These are phyloP conservation scores for Globisporangium cederbergense DNA, from an alignment of 352 stramenopile genomes.

Conservation along the genomic window DNA sequence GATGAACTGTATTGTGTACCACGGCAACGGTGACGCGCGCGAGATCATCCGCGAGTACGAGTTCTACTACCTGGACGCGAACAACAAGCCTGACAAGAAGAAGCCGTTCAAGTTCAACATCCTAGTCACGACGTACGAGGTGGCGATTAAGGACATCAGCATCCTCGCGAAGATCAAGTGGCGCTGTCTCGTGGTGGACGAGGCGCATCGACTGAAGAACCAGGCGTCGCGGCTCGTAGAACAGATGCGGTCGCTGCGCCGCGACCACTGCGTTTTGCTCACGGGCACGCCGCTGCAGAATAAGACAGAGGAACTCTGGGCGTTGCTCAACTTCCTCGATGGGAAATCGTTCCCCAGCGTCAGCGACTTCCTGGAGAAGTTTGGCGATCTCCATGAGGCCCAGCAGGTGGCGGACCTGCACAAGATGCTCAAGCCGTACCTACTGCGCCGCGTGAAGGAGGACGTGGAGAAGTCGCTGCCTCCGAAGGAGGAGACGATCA, in stretches of 20 bases:
- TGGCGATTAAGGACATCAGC: constrained; percentile 87
- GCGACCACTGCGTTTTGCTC: constrained; percentile 82
- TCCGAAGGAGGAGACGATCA: constrained; percentile 89
- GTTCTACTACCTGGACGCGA: constrained; percentile 86
- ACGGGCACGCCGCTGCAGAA: constrained; percentile 92
- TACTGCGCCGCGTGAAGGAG: constrained; percentile 87
- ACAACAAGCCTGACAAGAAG: constrained; percentile 74
- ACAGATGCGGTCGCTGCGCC: constrained; percentile 76
- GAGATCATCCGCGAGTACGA: constrained; percentile 95
- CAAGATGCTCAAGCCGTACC: constrained; percentile 89
- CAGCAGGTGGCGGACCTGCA: constrained; percentile 88
- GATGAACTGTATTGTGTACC: constrained; percentile 99
- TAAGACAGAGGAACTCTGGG: constrained; percentile 99
- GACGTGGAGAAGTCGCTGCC: constrained; percentile 88
- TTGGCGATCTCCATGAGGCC: constrained; percentile 83
- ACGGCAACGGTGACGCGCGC: constrained; percentile 92
- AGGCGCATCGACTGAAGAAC: constrained; percentile 88
- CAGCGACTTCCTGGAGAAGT: constrained; percentile 93
- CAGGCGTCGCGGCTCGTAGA: constrained; percentile 82
- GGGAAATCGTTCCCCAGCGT: constrained; percentile 90
- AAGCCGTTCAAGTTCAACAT: constrained; percentile 89
- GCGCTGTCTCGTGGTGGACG: constrained; percentile 87
- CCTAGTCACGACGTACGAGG: constrained; percentile 89
- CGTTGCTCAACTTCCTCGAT: constrained; percentile 98
- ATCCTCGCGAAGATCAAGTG: constrained; percentile 95